phyloP scores from a whole-genome alignment of 768 basidiomycete species.

The Leucosporidium scottii region DNA sequence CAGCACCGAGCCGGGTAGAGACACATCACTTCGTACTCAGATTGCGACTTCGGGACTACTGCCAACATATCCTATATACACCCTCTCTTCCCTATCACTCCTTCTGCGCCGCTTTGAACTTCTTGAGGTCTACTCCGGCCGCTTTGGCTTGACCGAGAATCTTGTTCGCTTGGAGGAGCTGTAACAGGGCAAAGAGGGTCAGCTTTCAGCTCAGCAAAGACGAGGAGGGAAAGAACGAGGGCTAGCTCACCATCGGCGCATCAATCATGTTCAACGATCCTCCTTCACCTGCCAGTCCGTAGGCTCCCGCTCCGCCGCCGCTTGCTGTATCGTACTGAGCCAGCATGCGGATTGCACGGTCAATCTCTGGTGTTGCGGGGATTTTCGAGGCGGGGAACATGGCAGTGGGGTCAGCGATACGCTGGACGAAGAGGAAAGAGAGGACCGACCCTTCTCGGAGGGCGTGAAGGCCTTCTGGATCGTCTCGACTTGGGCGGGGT shows the following conservation, averaged over 20 bases:
- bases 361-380: conserved; percentile 52
- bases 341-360: conserved; percentile 66
- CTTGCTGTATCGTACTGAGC: conserved; percentile 54
- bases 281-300: conserved; percentile 54
- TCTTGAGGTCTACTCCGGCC: conserved; percentile 1
- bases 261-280: conserved; percentile 65
- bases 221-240: conserved; percentile 48
- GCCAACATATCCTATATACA: too few relatives aligned
- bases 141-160: conserved; percentile 8
- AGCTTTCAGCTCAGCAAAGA: background rate
- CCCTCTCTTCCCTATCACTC: too few relatives aligned
- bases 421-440: too few relatives aligned
- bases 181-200: background rate
- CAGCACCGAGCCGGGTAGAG: too few relatives aligned
- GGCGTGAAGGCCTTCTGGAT: conserved; percentile 78
- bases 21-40: too few relatives aligned
- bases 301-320: conserved; percentile 52
- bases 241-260: conserved; percentile 69
- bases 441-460: conserved; percentile 53
- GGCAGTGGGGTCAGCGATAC: background rate
- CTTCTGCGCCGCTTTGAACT: too few relatives aligned
- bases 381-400: conserved; percentile 4
- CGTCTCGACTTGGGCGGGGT: conserved; percentile 70
- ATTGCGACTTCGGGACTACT: too few relatives aligned
- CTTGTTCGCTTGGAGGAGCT: conserved; percentile 12